phyloP scores from a whole-genome alignment of 2,329 filamentous ascomycete genomes.

The Alternaria rosae region DNA sequence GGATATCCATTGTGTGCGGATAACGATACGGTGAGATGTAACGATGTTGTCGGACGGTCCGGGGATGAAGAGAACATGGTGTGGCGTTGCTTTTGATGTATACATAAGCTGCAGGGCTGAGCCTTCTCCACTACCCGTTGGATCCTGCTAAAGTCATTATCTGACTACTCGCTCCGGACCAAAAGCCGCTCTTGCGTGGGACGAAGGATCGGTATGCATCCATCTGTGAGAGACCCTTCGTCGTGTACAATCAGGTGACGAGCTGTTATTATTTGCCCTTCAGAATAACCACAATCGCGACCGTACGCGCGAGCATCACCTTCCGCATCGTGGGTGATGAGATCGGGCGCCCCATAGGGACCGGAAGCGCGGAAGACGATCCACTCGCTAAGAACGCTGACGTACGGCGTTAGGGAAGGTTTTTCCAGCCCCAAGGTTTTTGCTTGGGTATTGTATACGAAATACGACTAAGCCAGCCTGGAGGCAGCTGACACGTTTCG shows the following conservation, averaged over 20 bases:
- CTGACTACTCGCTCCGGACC: conserved; percentile 7
- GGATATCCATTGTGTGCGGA: conserved; percentile 34
- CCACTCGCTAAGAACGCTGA: conserved; percentile 30
- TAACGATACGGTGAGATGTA: neutral
- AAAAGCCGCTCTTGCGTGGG: conserved; percentile 5
- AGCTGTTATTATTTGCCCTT: neutral
- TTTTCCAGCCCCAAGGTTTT: neutral
- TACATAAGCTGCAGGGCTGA: conserved; percentile 33
- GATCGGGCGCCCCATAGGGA: conserved; percentile 13
- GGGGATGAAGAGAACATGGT: conserved; percentile 11
- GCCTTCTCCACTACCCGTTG: conserved; percentile 30
- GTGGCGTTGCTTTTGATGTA: conserved; percentile 13
- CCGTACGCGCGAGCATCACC: neutral
- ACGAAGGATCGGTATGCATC: neutral
- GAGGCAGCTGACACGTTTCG: neutral
- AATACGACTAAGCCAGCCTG: neutral
- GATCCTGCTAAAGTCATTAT: conserved; percentile 18
- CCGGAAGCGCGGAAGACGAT: conserved; percentile 31
- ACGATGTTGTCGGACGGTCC: neutral
- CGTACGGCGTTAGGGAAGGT: conserved; percentile 16
- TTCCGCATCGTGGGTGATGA: conserved; percentile 1
- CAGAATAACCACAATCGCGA: neutral
- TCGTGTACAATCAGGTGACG: too few species aligned
- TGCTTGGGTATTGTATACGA: neutral
- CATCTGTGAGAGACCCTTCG: too few species aligned